Evolutionary conservation across 2,329 filamentous ascomycete species (phyloP).

Genomic region (Mariannaea elegans): DNA sequence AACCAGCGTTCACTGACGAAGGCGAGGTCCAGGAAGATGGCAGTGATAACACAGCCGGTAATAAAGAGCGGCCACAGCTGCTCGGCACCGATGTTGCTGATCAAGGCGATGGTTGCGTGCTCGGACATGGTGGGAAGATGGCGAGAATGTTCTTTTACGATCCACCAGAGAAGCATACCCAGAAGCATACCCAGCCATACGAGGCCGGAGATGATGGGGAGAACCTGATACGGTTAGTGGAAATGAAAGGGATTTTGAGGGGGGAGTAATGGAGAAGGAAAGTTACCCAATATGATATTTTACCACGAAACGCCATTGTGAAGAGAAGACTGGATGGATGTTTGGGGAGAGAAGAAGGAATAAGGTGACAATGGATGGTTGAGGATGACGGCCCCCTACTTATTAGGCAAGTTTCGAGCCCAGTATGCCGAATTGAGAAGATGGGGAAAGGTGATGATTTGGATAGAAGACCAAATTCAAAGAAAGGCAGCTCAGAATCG

Average conservation of each 20-base stretch:
- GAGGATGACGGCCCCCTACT: too few species aligned
- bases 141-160: constrained; percentile 60
- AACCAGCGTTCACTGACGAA: constrained; percentile 87
- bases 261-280: background rate
- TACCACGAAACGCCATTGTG: constrained; percentile 44
- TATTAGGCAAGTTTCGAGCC: too few species aligned
- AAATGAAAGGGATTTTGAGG: background rate
- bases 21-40: constrained; percentile 81
- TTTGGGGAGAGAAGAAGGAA: constrained; percentile 7
- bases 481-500: too few species aligned
- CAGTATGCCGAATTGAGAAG: background rate
- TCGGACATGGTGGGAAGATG: constrained; percentile 69
- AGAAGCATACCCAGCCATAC: constrained; percentile 75
- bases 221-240: constrained; percentile 53
- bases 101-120: constrained; percentile 73
- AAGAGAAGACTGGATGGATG: background rate
- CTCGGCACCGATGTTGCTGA: constrained; percentile 71
- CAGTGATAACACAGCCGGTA: constrained; percentile 73
- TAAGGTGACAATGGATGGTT: background rate
- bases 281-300: constrained; percentile 53
- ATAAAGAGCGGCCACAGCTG: constrained; percentile 82
- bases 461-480: too few species aligned
- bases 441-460: constrained; percentile 7
- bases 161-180: constrained; percentile 76
- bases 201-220: constrained; percentile 74